Evolutionary conservation across 495 filamentous ascomycete genomes (phyloP), one percentile per base, ranked within the genome.

Genomic region (Clohesyomyces aquaticus): DNA sequence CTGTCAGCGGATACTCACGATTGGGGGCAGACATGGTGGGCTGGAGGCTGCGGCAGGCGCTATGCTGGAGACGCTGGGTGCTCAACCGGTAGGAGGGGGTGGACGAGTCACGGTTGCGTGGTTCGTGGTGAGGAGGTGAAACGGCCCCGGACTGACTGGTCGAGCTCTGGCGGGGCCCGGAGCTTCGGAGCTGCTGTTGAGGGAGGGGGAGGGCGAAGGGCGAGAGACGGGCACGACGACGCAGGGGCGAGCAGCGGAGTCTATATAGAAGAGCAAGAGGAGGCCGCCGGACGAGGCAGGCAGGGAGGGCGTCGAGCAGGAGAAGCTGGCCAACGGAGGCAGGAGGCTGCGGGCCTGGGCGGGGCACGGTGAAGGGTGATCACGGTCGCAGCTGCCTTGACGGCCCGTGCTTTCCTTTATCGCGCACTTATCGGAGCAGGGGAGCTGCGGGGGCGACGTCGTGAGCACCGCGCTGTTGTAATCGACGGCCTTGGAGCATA

Each of bases 201-300:
- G 22, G 19, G 6, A 23, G 49, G 9, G 4, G 49, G 22, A 22
- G 49, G n/a, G 43, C 4, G 8, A 47, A 47, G 21, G n/a, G 32
- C 32, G 32, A 6, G 32, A 18, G 43, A 8, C 4, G 22, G 19
- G 19, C 48, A 52, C 19, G 48, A 23, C 21, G 46, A 11, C 19
- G 46, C 8, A 23, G 48, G 48, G 25, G 43, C 4, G 43, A 23
- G 21, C 4, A 8, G 6, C 8, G 43, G 43, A 8, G n/a, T 18
- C 4, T 23, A 47, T n/a, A 47, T 9, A 42, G 35, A 47, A n/a
- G 48, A 52, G 19, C 10, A 22, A 23, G 48, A 25, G 48, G 48
- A 23, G 21, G 46, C 46, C 21, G 46, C 11, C 8, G 10, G 10
- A 8, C 11, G 10, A 52, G 48, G 14, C 19, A 28, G 25, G 11